These are phyloP conservation scores for Xylaria cubensis DNA, from an alignment of 495 filamentous ascomycete genomes.

Conservation along the genomic window DNA sequence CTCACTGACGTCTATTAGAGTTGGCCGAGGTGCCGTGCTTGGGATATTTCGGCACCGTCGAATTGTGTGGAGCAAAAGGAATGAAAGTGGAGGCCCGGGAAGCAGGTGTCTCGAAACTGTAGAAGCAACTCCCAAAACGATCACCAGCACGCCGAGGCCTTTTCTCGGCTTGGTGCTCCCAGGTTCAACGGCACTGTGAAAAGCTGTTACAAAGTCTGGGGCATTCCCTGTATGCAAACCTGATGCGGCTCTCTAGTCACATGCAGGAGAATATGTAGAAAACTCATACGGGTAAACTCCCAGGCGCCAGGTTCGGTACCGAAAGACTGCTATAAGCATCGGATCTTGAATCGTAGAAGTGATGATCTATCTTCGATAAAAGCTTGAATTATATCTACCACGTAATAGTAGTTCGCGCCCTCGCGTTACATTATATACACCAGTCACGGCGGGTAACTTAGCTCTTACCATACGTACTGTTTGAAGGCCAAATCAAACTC, in stretches of 20 bases:
- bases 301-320: neutral
- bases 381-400: neutral
- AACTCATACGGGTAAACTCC: conserved; percentile 17
- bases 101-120: conserved; percentile 40
- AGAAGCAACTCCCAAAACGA: conserved; percentile 32
- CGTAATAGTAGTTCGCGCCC: neutral
- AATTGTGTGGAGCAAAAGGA: conserved; percentile 39
- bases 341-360: neutral
- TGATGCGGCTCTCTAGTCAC: conserved; percentile 25
- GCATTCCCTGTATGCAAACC: conserved; percentile 11
- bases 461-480: neutral
- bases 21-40: conserved; percentile 16
- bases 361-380: neutral
- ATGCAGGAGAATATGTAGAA: conserved; percentile 23
- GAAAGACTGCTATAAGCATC: neutral
- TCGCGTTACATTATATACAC: neutral
- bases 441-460: neutral
- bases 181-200: neutral
- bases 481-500: neutral
- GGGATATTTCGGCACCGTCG: conserved; percentile 27
- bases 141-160: conserved; percentile 19
- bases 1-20: conserved; percentile 3
- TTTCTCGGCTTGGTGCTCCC: conserved; percentile 16
- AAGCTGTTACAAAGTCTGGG: conserved; percentile 6
- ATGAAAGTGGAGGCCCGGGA: conserved; percentile 41